Evolutionary conservation across 164 flowering plant species (phyloP), one percentile per base, ranked within the genome.

Genomic region (Berberis thunbergii): DNA sequence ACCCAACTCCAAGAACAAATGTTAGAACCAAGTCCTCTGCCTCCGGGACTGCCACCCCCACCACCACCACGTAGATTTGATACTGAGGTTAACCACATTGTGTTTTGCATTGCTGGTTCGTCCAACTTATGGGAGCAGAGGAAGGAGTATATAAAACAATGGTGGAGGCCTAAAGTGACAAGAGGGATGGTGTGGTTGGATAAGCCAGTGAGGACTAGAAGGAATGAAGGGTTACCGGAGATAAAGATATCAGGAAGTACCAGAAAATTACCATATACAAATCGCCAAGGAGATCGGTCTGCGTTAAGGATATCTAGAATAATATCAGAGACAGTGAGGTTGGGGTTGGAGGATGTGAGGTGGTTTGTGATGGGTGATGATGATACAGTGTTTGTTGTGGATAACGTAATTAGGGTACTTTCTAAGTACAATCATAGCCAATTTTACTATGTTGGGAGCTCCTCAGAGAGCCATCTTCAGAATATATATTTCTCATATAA

Each of bases 61-160:
- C 9, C 54, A n/a, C 12, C 40, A 3, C 4, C 13, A 43, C 46
- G 43, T 40, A 42, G 26, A 2, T 41, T 54, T 43, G 61, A 67
- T 2, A 72, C 78, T 0, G 70, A 60, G 42, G 60, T 72, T 6
- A 49, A 68, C 9, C 78, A 78, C 67, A 40, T 75, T 8, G 77
- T 73, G 3, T 76, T 76, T 45, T 76, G 79, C 40, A 76, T 76
- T n/a, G 79, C 76, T 2, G 79, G 68, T 1, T 73, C 82, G 6
- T 65, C 81, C 26, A 75, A 57, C 11, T 54, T 72, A 38, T 78
- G 81, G 81, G 69, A 70, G 8, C 53, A 68, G 50, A 68, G 81
- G 40, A 78, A 78, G 55, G 43, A 70, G 13, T 78, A 78, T 67
- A 78, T 78, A 9, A 78, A 75, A 63, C 63, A 60, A 4, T 78